phyloP scores from a whole-genome alignment of 148 eudicot genomes.

The Camellia japonica region DNA sequence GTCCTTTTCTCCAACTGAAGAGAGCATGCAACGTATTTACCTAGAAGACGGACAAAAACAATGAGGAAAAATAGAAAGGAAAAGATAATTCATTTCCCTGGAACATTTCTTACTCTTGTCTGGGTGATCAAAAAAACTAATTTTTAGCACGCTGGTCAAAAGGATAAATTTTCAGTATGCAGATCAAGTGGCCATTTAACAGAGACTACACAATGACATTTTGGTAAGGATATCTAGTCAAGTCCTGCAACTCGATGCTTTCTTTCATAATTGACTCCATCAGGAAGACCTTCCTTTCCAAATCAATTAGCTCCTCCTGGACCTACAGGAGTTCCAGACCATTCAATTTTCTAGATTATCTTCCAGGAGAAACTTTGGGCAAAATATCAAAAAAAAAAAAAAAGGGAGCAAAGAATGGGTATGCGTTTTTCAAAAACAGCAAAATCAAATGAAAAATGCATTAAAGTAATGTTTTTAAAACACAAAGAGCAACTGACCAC shows the following conservation, averaged over 20 bases:
- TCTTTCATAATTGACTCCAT: conserved; percentile 53
- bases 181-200: neutral
- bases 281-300: conserved; percentile 51
- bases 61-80: neutral
- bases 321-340: conserved; percentile 39
- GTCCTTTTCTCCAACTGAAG: neutral
- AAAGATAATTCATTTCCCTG: neutral
- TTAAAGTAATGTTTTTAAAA: neutral
- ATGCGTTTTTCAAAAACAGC: neutral
- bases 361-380: neutral
- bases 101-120: neutral
- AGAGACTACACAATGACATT: neutral
- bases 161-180: neutral
- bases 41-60: neutral
- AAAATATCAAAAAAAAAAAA: neutral
- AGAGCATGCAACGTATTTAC: neutral
- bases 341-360: neutral
- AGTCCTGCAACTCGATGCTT: conserved; percentile 56
- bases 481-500: conserved; percentile 28
- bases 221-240: conserved; percentile 65
- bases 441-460: neutral
- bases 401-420: neutral
- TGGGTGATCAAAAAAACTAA: neutral
- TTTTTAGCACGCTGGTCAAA: neutral
- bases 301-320: conserved; percentile 45